Conservation (phyloP, 2,329 filamentous ascomycete genomes). For the Clonostachys sp. region DNA sequence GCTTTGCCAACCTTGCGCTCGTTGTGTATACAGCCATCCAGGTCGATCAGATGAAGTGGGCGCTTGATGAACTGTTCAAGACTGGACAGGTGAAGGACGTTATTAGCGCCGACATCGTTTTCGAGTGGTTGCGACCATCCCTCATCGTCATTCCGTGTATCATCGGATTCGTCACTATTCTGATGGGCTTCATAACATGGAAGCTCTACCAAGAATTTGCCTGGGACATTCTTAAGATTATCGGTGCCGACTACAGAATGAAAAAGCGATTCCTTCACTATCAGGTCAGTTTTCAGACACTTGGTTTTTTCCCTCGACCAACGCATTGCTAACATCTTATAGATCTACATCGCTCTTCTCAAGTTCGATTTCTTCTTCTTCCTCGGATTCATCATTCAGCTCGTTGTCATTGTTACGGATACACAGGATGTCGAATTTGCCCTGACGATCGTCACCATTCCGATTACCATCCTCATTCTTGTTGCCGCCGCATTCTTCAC, state of each 20-base stretch:
- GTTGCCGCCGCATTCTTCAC: slow-evolving; percentile 82
- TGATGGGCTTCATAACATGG: slow-evolving; percentile 78
- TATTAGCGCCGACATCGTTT: slow-evolving; percentile 44
- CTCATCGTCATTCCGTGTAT: slow-evolving; percentile 83
- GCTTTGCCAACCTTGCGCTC: slow-evolving; percentile 85
- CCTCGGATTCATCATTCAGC: slow-evolving; percentile 96
- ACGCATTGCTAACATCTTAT: slow-evolving; percentile 4
- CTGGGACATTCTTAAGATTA: slow-evolving; percentile 99
- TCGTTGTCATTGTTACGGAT: slow-evolving; percentile 82
- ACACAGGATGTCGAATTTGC: slow-evolving; percentile 71
- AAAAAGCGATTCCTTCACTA: slow-evolving; percentile 95
- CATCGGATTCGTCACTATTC: slow-evolving; percentile 68
- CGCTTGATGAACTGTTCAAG: slow-evolving; percentile 51
- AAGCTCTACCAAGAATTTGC: slow-evolving; percentile 98
- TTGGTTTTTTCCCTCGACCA: slow-evolving; percentile 7
- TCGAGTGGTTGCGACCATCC: slow-evolving; percentile 66
- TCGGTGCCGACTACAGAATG: slow-evolving; percentile 93
- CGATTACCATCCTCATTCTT: slow-evolving; percentile 85
- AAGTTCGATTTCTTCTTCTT: slow-evolving; percentile 99
- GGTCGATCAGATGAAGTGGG: slow-evolving; percentile 80
- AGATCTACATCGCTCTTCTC: slow-evolving; percentile 96
- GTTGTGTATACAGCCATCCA: slow-evolving; percentile 92
- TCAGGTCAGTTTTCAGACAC: slow-evolving; percentile 57
- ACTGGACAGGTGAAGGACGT: slow-evolving; percentile 35
- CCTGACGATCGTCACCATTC: slow-evolving; percentile 84